phyloP scores from a whole-genome alignment of 2,329 filamentous ascomycete species.

The Venturia aucupariae region DNA sequence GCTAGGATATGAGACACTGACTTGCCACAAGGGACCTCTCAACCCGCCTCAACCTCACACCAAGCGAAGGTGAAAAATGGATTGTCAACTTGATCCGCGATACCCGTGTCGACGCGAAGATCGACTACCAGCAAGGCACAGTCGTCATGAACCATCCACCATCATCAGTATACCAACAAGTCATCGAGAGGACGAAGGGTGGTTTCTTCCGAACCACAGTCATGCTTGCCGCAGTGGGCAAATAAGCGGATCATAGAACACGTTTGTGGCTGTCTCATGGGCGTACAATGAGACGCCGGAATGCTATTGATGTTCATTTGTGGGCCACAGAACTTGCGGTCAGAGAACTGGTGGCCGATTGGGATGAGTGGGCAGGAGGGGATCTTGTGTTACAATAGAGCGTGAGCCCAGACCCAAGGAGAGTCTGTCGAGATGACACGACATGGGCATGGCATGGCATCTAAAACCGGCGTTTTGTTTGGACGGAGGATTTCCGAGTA shows the following conservation, averaged over 20 bases:
- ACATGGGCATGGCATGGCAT: neutral
- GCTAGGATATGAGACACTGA: conserved; percentile 4
- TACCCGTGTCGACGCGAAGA: conserved; percentile 95
- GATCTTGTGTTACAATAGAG: neutral
- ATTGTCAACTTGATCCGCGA: conserved; percentile 99
- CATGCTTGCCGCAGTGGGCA: conserved; percentile 52
- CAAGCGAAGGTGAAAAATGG: conserved; percentile 99
- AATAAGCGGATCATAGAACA: conserved; percentile 21
- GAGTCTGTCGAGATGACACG: neutral
- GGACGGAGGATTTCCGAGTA: neutral
- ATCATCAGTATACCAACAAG: conserved; percentile 97
- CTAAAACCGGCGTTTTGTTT: neutral
- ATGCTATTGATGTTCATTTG: neutral
- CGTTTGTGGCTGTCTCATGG: neutral
- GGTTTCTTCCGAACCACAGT: conserved; percentile 98
- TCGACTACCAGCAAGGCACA: conserved; percentile 97
- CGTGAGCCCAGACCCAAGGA: neutral
- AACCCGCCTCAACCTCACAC: conserved; percentile 77
- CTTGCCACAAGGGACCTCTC: conserved; percentile 60
- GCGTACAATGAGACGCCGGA: neutral
- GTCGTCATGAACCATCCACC: conserved; percentile 99
- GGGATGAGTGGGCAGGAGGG: neutral
- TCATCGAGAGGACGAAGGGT: conserved; percentile 98
- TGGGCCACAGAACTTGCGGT: neutral
- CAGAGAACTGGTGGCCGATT: neutral